A percentile compares a stretch with the other conserved stretches of the same genome.
phyloP scores from a whole-genome alignment of 2,329 filamentous ascomycete genomes.

The Fusarium nanum region DNA sequence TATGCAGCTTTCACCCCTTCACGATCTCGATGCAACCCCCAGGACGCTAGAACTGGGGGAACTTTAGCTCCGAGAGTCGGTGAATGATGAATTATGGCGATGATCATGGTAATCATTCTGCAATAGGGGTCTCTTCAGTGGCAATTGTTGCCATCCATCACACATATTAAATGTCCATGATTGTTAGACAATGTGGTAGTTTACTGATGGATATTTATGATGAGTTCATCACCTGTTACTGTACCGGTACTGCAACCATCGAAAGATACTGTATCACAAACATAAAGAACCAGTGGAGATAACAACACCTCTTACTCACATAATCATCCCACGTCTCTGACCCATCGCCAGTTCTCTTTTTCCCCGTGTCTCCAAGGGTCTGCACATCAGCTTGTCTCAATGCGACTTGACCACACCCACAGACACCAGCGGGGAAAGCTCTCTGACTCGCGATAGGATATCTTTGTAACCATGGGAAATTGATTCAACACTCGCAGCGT shows the following conservation, averaged over 20 bases:
- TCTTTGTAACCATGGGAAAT: not conserved
- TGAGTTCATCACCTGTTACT: not conserved
- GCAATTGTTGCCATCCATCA: not conserved
- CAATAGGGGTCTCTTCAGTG: conserved; percentile 26
- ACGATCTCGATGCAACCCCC: conserved; percentile 31
- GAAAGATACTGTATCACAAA: conserved; percentile 9
- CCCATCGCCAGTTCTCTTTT: not conserved
- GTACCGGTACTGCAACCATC: not conserved
- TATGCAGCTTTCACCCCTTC: conserved; percentile 4
- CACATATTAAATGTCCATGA: not conserved
- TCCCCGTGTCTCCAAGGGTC: conserved; percentile 19
- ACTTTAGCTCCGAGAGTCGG: conserved; percentile 43
- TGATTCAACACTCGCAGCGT: not conserved
- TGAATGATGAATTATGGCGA: conserved; percentile 33
- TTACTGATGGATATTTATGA: not conserved
- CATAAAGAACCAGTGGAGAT: conserved; percentile 33
- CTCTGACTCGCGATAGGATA: conserved; percentile 10
- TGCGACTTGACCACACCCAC: conserved; percentile 26
- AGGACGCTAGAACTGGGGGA: conserved; percentile 25
- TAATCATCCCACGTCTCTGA: conserved; percentile 20
- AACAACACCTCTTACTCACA: conserved; percentile 9
- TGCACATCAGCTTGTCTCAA: conserved; percentile 16
- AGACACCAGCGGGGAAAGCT: conserved; percentile 10
- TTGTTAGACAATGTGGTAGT: no score
- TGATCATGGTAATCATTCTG: conserved; percentile 14